A percentile compares a stretch with the other conserved stretches of the same genome.
These are phyloP conservation scores for Trametes hirsuta DNA, from an alignment of 1,284 basidiomycete species.

Conservation along the genomic window DNA sequence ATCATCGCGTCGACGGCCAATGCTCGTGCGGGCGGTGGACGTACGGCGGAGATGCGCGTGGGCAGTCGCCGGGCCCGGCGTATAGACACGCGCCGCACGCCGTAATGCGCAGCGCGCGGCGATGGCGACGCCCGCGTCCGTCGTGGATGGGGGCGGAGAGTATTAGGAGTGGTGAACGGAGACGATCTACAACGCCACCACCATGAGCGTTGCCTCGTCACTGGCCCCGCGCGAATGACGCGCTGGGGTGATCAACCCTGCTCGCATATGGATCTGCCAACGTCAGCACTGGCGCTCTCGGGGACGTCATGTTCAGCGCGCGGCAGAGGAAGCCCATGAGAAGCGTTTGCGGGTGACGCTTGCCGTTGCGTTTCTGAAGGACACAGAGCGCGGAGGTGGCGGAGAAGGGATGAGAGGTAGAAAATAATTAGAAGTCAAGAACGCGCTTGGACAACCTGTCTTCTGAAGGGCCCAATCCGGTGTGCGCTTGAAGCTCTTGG, in stretches of 20 bases:
- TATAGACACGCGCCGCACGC: not conserved
- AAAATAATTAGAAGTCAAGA: too few relatives aligned
- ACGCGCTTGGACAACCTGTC: too few relatives aligned
- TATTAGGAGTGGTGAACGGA: not conserved
- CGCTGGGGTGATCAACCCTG: not conserved
- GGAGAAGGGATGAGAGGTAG: too few relatives aligned
- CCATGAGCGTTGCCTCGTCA: not conserved
- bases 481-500: too few relatives aligned
- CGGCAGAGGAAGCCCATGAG: too few relatives aligned
- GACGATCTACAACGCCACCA: conserved; percentile 1
- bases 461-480: too few relatives aligned
- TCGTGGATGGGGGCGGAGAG: not conserved
- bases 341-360: too few relatives aligned
- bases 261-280: not conserved
- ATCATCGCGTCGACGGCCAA: not conserved
- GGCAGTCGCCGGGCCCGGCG: not conserved
- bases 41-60: not conserved
- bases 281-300: too few relatives aligned
- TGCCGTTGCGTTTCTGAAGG: too few relatives aligned
- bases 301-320: too few relatives aligned
- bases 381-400: too few relatives aligned
- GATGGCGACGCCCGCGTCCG: not conserved
- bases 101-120: not conserved
- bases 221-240: too few relatives aligned
- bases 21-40: not conserved